A percentile compares a stretch with the other conserved stretches of the same genome.
Conservation (phyloP, 2,329 filamentous ascomycete genomes). For the Pestalotiopsis sp. region DNA sequence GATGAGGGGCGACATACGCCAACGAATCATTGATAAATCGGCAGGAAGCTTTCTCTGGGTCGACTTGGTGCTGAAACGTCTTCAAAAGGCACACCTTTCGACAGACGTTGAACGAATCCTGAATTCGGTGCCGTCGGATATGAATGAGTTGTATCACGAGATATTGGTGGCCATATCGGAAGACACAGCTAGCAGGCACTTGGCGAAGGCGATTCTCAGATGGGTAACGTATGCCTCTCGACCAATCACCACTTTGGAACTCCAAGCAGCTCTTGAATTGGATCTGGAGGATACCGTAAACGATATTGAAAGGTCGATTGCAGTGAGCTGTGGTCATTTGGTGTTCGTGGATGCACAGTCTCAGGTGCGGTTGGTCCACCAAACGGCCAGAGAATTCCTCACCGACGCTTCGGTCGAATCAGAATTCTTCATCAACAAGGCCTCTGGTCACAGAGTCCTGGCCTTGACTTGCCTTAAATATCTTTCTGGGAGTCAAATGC, state of each 20-base stretch:
- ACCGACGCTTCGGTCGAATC: conserved; percentile 16
- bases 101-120: conserved; percentile 27
- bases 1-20: conserved; percentile 16
- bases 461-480: conserved; percentile 37
- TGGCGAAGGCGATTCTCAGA: conserved; percentile 10
- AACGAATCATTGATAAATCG: conserved; percentile 27
- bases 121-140: conserved; percentile 26
- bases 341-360: conserved; percentile 27
- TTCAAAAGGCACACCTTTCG: conserved; percentile 28
- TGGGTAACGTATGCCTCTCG: conserved; percentile 18
- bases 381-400: conserved; percentile 32
- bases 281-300: conserved; percentile 31
- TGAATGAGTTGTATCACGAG: conserved; percentile 30
- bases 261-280: conserved; percentile 26
- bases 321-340: conserved; percentile 29
- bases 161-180: conserved; percentile 28
- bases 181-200: conserved; percentile 25
- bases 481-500: conserved; percentile 34
- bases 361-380: conserved; percentile 29
- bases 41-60: conserved; percentile 35
- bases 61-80: conserved; percentile 26
- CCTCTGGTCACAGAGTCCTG: conserved; percentile 24
- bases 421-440: conserved; percentile 26
- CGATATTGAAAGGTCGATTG: conserved; percentile 20
- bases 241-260: conserved; percentile 26